Conservation (phyloP, 345 rosid species). For the thale cress (Arabidopsis thaliana) region TAIR10.1 NC_003071.7:19518001-19518500, state of each 20-base stretch:
- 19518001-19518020: constrained; percentile 9
- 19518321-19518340: not conserved
- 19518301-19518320: not conserved
- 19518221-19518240: constrained; percentile 63
- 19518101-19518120: not conserved
- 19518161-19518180: constrained; percentile 14
- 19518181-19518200: constrained; percentile 74
- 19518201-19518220: constrained; percentile 81
- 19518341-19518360: not conserved
- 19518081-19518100: not conserved
- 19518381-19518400: constrained; percentile 63
- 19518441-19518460: constrained; percentile 96
- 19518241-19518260: constrained; percentile 66
- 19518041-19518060: not conserved
- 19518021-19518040: not conserved
- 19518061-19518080: constrained; percentile 14
- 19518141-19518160: not conserved
- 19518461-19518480: constrained; percentile 89
- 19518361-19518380: not conserved
- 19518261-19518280: constrained; percentile 81
- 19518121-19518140: constrained; percentile 21
- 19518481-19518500: constrained; percentile 85
- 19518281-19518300: constrained; percentile 60
- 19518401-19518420: constrained; percentile 78
- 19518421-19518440: constrained; percentile 63